Percentiles rank a stretch among this genome's conserved stretches.
phyloP scores from a whole-genome alignment of 257 asterid genomes.

The Solanum chiquidenum region DNA sequence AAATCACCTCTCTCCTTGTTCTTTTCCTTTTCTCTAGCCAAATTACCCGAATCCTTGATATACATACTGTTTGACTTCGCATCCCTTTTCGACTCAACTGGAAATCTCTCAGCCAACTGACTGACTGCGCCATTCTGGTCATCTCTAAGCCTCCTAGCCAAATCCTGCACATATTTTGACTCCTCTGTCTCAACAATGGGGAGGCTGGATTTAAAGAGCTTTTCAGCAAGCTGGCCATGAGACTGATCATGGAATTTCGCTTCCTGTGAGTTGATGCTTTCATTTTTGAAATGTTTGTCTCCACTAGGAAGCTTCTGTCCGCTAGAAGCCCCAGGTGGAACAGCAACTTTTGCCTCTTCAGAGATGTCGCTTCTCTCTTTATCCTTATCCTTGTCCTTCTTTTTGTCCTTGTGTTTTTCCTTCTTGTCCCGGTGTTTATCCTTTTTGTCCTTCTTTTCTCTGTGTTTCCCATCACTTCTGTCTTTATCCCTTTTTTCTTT shows the following conservation, averaged over 20 bases:
- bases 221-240: constrained; percentile 41
- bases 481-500: constrained; percentile 52
- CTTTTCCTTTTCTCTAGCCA: constrained; percentile 30
- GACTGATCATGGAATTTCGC: constrained; percentile 12
- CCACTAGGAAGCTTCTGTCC: constrained; percentile 21
- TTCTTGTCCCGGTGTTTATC: constrained; percentile 56
- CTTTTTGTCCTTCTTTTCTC: constrained; percentile 55
- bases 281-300: constrained; percentile 2
- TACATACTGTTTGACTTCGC: constrained; percentile 15
- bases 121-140: constrained; percentile 19
- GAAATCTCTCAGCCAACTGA: constrained; percentile 29
- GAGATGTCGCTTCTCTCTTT: constrained; percentile 47
- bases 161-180: constrained; percentile 44
- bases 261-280: constrained; percentile 15
- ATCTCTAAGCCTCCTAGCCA: constrained; percentile 45
- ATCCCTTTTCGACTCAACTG: constrained; percentile 19
- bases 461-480: constrained; percentile 45
- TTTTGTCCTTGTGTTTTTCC: constrained; percentile 19
- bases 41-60: constrained; percentile 11
- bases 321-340: constrained; percentile 19
- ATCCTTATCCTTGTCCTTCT: constrained; percentile 29
- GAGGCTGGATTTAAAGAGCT: constrained; percentile 14
- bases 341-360: constrained; percentile 41
- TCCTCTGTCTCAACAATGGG: constrained; percentile 24
- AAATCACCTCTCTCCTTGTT: constrained; percentile 24